phyloP scores from a whole-genome alignment of 1,284 basidiomycete genomes.

The Heterobasidion occidentale region DNA sequence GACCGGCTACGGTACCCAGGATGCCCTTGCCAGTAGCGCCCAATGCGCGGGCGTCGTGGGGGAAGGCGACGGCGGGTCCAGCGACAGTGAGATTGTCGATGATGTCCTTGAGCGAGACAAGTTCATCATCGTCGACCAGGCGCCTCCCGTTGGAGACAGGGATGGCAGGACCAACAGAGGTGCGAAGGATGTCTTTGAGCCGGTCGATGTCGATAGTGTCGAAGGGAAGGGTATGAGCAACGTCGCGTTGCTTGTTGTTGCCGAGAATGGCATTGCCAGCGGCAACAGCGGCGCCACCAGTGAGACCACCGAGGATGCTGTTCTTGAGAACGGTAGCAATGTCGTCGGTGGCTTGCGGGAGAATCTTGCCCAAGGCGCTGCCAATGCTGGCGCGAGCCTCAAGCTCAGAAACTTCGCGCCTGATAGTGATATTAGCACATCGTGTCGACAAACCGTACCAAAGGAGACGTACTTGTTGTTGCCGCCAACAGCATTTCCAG shows the following conservation, averaged over 20 bases:
- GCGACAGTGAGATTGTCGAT: neutral
- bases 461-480: neutral
- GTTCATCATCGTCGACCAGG: too few species aligned
- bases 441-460: too few species aligned
- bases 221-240: neutral
- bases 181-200: constrained; percentile 1
- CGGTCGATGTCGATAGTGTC: neutral
- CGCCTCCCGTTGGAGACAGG: too few species aligned
- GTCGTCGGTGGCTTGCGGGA: neutral
- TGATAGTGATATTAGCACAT: too few species aligned
- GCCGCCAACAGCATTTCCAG: neutral
- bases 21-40: neutral
- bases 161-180: neutral
- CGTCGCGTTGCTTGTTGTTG: neutral
- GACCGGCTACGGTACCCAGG: neutral
- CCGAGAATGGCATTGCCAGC: neutral
- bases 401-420: neutral
- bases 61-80: too few species aligned
- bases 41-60: neutral
- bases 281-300: neutral
- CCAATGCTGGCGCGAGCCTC: neutral
- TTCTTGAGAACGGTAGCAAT: neutral
- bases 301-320: neutral
- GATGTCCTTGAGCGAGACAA: neutral
- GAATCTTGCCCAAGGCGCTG: too few species aligned